These are phyloP conservation scores for Panellus pusillus DNA, from an alignment of 768 basidiomycete species.

Conservation along the genomic window DNA sequence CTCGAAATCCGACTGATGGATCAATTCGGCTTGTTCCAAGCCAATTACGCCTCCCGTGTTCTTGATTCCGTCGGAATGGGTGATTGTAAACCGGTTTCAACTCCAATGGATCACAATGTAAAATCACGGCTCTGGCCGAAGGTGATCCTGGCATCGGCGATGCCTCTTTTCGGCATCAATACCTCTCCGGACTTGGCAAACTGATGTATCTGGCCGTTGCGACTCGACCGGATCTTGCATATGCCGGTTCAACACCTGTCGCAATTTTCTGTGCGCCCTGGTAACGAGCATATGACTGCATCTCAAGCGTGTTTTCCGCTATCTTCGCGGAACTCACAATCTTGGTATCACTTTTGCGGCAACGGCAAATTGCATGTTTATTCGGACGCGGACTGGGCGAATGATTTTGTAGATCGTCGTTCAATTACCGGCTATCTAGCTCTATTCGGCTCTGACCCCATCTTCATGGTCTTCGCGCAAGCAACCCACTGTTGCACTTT, in stretches of 20 bases:
- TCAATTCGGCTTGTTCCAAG: conserved; percentile 21
- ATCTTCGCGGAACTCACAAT: conserved; percentile 28
- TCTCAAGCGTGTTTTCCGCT: conserved; percentile 35
- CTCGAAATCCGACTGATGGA: no score
- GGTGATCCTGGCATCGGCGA: conserved; percentile 1
- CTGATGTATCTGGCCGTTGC: conserved; percentile 31
- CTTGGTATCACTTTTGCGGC: conserved; percentile 13
- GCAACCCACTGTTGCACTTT: no score
- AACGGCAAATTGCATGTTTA: neutral
- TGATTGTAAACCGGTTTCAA: conserved; percentile 15
- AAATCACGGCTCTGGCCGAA: conserved; percentile 6
- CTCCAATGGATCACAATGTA: conserved; percentile 22
- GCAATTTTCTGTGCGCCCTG: no score
- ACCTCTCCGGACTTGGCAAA: conserved; percentile 26
- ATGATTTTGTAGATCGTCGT: conserved; percentile 18
- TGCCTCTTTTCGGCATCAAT: conserved; percentile 17
- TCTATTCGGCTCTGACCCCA: neutral
- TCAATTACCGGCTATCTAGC: conserved; percentile 25
- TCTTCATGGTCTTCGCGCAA: no score
- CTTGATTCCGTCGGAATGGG: conserved; percentile 17
- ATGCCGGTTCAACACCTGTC: conserved; percentile 28
- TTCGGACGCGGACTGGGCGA: conserved; percentile 24
- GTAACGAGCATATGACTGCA: no score
- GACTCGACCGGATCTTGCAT: conserved; percentile 36
- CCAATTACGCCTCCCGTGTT: conserved; percentile 12